phyloP scores from a whole-genome alignment of 1,284 basidiomycete species.

The Leccinum brunneo-olivaceum region DNA sequence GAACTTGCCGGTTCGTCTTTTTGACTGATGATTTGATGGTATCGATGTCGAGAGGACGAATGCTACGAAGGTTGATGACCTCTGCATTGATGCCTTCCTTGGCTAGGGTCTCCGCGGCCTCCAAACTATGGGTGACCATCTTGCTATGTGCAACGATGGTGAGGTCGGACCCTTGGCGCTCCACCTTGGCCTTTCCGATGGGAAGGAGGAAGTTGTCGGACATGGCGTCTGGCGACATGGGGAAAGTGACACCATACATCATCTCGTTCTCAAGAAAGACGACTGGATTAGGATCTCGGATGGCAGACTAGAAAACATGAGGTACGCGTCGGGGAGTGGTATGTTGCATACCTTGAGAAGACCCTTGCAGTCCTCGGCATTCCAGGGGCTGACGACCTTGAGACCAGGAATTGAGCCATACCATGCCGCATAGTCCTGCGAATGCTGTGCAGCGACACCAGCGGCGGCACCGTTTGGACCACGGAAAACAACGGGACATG shows the following conservation, averaged over 20 bases:
- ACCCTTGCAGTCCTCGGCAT: conserved; percentile 96
- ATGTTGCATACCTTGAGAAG: conserved; percentile 74
- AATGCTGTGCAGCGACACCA: conserved; percentile 93
- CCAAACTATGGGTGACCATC: conserved; percentile 89
- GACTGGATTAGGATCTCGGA: conserved; percentile 97
- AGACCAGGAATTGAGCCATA: conserved; percentile 95
- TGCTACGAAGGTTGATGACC: conserved; percentile 94
- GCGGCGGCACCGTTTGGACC: conserved; percentile 98
- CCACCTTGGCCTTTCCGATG: conserved; percentile 97
- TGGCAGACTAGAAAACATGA: conserved; percentile 62
- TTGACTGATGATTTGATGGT: conserved; percentile 94
- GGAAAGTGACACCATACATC: conserved; percentile 96
- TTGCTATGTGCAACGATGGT: conserved; percentile 97
- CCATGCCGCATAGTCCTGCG: conserved; percentile 90
- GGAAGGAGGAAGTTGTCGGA: conserved; percentile 93
- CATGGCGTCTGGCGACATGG: conserved; percentile 91
- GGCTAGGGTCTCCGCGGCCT: conserved; percentile 88
- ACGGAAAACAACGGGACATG: conserved; percentile 98
- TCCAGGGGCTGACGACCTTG: conserved; percentile 98
- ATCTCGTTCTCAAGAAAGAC: conserved; percentile 99
- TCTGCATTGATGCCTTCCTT: conserved; percentile 98
- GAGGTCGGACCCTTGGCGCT: conserved; percentile 87
- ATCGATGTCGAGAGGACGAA: conserved; percentile 95
- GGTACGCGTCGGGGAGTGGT: conserved; percentile 3
- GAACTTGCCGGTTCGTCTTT: conserved; percentile 86